These are phyloP conservation scores for Naematelia aurantialba DNA, from an alignment of 768 basidiomycete species.

Conservation along the genomic window DNA sequence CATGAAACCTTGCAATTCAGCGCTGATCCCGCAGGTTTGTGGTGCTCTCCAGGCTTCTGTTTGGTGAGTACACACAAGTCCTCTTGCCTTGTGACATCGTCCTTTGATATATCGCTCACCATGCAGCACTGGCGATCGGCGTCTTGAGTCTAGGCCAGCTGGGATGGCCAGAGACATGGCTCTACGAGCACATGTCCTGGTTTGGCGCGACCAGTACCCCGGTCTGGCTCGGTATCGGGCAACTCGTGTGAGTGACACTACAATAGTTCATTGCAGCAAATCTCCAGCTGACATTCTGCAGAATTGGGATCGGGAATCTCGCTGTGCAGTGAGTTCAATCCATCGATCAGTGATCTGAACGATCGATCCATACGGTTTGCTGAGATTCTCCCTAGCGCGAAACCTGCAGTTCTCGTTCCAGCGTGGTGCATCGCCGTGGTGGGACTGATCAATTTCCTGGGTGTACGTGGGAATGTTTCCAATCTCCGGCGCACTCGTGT, in stretches of 20 bases:
- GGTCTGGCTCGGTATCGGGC: conserved; percentile 19
- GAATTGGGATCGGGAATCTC: conserved; percentile 27
- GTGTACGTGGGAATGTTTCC: conserved; percentile 15
- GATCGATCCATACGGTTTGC: too few species aligned
- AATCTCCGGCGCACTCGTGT: not conserved
- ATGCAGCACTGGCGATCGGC: conserved; percentile 5
- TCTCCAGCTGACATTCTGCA: conserved; percentile 7
- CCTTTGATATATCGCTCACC: not conserved
- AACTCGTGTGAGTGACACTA: conserved; percentile 27
- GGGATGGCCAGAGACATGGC: conserved; percentile 30
- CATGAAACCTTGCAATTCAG: not conserved
- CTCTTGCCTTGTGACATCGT: not conserved
- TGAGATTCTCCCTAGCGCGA: conserved; percentile 10
- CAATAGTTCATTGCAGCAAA: not conserved
- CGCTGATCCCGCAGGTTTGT: conserved; percentile 12
- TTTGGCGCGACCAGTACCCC: conserved; percentile 38
- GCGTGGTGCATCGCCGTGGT: conserved; percentile 25
- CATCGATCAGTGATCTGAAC: not conserved
- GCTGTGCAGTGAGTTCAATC: conserved; percentile 23
- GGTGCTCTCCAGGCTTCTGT: conserved; percentile 22
- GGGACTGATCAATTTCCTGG: conserved; percentile 21
- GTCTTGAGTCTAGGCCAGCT: conserved; percentile 21
- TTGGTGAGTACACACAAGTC: conserved; percentile 17
- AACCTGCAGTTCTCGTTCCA: conserved; percentile 19
- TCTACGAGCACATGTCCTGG: conserved; percentile 26